phyloP scores from a whole-genome alignment of 2,329 filamentous ascomycete species.

The Amphichorda felina region DNA sequence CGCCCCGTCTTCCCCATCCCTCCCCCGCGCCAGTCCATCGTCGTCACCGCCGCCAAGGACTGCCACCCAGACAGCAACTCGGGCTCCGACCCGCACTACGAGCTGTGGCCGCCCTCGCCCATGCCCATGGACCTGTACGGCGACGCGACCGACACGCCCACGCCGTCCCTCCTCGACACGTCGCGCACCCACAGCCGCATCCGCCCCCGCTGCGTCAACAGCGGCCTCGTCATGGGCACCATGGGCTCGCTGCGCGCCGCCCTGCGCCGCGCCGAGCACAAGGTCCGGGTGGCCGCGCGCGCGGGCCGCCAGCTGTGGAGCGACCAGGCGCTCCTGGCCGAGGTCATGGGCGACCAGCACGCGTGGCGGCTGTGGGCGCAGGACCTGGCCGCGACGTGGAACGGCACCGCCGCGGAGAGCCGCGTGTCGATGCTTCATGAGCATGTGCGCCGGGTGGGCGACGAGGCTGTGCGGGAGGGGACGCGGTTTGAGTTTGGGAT shows the following conservation, averaged over 20 bases:
- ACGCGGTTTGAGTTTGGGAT: conserved; percentile 24
- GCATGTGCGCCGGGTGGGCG: neutral
- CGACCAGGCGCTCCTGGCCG: conserved; percentile 23
- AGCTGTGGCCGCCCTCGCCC: conserved; percentile 23
- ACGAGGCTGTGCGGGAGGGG: conserved; percentile 8
- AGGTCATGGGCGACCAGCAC: conserved; percentile 26
- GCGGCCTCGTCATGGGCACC: conserved; percentile 22
- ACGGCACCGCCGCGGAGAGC: conserved; percentile 12
- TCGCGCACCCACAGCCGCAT: conserved; percentile 19
- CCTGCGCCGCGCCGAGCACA: conserved; percentile 13
- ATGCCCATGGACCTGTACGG: conserved; percentile 21
- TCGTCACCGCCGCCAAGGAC: conserved; percentile 21
- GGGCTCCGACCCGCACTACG: conserved; percentile 21
- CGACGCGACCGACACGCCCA: conserved; percentile 15
- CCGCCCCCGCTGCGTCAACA: conserved; percentile 21
- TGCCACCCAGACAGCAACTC: conserved; percentile 19
- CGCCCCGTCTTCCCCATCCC: conserved; percentile 13
- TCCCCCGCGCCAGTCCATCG: conserved; percentile 17
- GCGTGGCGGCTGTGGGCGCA: conserved; percentile 21
- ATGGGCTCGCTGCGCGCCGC: conserved; percentile 14
- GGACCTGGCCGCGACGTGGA: conserved; percentile 16
- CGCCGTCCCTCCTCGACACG: conserved; percentile 14
- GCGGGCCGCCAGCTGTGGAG: conserved; percentile 23
- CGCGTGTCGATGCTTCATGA: neutral
- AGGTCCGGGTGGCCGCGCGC: conserved; percentile 13